Conservation (phyloP, 225 moss, liverwort and hornwort genomes). For the Asterella californica region DNA sequence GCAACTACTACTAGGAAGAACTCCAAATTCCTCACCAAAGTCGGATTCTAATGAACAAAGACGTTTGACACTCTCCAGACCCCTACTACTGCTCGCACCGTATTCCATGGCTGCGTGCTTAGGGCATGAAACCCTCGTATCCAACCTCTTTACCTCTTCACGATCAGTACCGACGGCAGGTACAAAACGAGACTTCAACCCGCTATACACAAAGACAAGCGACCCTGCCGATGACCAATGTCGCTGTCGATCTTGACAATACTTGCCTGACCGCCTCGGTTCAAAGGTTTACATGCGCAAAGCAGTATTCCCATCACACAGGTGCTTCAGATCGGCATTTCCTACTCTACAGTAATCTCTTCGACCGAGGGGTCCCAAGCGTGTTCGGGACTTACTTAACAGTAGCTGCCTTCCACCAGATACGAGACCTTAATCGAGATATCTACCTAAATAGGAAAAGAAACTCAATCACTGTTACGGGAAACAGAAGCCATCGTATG, state of each 20-base stretch:
- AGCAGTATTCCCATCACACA: too few relatives aligned
- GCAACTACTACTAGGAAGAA: neutral
- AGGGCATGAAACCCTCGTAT: neutral
- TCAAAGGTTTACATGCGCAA: neutral
- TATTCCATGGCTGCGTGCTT: constrained; percentile 10
- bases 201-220: neutral
- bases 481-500: neutral
- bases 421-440: neutral
- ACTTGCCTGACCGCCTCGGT: neutral
- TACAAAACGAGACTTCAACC: neutral
- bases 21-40: constrained; percentile 13
- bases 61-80: neutral
- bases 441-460: neutral
- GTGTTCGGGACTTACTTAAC: neutral
- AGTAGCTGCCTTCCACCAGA: neutral
- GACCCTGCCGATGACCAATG: neutral
- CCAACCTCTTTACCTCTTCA: neutral
- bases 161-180: constrained; percentile 1
- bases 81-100: constrained; percentile 15
- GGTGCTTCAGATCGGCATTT: neutral
- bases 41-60: constrained; percentile 4
- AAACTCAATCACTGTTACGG: neutral
- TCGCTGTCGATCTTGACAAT: neutral
- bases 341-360: neutral
- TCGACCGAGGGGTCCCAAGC: neutral